Percentiles rank a stretch among this genome's conserved stretches.
Evolutionary conservation across 306 rosid species (phyloP).

Genomic region (Canavalia ensiformis): DNA sequence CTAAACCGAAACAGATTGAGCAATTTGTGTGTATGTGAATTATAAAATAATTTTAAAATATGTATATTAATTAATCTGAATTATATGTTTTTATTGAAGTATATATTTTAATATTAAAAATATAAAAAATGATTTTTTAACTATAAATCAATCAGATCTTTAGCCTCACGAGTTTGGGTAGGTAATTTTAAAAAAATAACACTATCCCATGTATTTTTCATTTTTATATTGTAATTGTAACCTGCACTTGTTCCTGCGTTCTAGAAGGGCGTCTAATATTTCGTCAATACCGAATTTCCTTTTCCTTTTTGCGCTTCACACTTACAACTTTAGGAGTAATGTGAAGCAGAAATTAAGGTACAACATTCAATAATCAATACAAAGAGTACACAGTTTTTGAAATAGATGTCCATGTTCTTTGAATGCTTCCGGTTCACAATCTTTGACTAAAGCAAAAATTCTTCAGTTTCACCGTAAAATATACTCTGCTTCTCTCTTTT

Average conservation of each 20-base stretch:
- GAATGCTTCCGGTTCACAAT: slow-evolving; percentile 30
- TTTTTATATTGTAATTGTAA: neutral
- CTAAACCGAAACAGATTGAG: too few relatives aligned
- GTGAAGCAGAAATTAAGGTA: neutral
- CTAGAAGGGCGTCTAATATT: neutral
- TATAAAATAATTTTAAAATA: too few relatives aligned
- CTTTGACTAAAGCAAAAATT: slow-evolving; percentile 7
- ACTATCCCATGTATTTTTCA: neutral
- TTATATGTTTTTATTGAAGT: too few relatives aligned
- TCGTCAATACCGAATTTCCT: neutral
- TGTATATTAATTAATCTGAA: too few relatives aligned
- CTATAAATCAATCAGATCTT: too few relatives aligned
- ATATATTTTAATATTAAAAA: too few relatives aligned
- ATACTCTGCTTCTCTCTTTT: neutral
- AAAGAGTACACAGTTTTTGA: slow-evolving; percentile 1
- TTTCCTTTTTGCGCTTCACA: neutral
- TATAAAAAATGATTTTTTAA: too few relatives aligned
- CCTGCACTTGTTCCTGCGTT: neutral
- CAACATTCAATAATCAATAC: neutral
- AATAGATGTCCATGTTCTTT: slow-evolving; percentile 1
- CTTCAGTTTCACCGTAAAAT: neutral
- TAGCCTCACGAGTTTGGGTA: too few relatives aligned
- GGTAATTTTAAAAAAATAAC: too few relatives aligned
- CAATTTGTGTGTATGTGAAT: too few relatives aligned
- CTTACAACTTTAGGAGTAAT: neutral